A percentile compares a stretch with the other conserved stretches of the same genome.
These are phyloP conservation scores for Gynandropsis gynandra DNA, from an alignment of 345 rosid genomes.

Conservation along the genomic window DNA sequence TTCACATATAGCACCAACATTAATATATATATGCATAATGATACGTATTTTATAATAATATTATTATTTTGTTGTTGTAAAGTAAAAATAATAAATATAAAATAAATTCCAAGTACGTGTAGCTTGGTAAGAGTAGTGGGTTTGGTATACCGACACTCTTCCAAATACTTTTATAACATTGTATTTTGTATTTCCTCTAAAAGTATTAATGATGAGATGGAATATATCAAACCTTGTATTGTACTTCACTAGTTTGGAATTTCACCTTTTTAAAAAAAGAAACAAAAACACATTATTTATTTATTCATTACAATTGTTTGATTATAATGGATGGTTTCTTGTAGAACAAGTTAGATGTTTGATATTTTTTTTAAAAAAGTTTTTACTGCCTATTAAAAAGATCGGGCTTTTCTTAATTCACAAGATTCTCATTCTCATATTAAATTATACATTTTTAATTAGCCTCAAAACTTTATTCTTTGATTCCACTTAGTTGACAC, in stretches of 20 bases:
- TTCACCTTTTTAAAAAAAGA: slow-evolving; percentile 17
- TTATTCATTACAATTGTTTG: too few species aligned
- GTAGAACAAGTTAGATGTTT: slow-evolving; percentile 21
- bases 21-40: background rate
- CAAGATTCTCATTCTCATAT: background rate
- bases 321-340: slow-evolving; percentile 27
- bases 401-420: slow-evolving; percentile 14
- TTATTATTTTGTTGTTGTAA: too few species aligned
- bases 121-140: slow-evolving; percentile 14
- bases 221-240: slow-evolving; percentile 17
- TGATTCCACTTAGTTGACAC: too few species aligned
- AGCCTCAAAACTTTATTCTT: too few species aligned
- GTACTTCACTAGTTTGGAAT: slow-evolving; percentile 18
- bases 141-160: slow-evolving; percentile 29
- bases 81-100: too few species aligned
- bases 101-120: background rate
- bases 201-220: background rate
- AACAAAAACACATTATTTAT: too few species aligned
- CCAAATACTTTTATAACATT: background rate
- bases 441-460: background rate
- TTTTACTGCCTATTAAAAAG: too few species aligned
- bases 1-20: too few species aligned
- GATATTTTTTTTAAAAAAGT: background rate
- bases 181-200: background rate
- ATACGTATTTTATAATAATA: too few species aligned